Evolutionary conservation across 2,329 filamentous ascomycete genomes (phyloP).

Genomic region (Calonectria pteridis): DNA sequence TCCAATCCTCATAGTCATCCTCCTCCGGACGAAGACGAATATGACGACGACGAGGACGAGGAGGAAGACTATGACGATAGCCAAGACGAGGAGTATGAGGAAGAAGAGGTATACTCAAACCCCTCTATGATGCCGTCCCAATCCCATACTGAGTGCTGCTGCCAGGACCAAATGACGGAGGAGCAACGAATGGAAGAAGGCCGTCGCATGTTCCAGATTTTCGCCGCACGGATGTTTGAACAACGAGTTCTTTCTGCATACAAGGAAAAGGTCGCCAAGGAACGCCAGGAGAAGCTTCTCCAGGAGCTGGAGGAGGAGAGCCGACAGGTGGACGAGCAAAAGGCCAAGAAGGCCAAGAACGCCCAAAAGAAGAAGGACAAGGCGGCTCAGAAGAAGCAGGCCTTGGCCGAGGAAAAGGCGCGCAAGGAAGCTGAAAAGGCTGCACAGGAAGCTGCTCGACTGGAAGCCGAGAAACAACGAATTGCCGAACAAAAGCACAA

Average conservation of each 20-base stretch:
- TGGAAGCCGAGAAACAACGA: constrained; percentile 82
- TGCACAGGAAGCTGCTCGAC: constrained; percentile 83
- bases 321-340: constrained; percentile 79
- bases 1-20: constrained; percentile 77
- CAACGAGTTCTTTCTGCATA: constrained; percentile 97
- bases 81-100: constrained; percentile 77
- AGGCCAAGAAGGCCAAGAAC: constrained; percentile 93
- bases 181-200: constrained; percentile 99
- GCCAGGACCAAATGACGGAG: constrained; percentile 94
- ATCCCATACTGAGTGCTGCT: constrained; percentile 60
- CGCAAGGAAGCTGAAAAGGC: constrained; percentile 90
- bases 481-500: constrained; percentile 84
- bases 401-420: constrained; percentile 90
- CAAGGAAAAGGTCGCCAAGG: constrained; percentile 93
- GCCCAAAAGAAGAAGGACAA: constrained; percentile 97
- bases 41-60: constrained; percentile 75
- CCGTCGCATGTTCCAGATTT: constrained; percentile 98
- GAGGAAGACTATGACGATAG: constrained; percentile 72
- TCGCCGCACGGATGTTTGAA: constrained; percentile 99
- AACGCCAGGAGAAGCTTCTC: constrained; percentile 90
- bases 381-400: constrained; percentile 88
- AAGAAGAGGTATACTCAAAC: constrained; percentile 78
- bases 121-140: constrained; percentile 54
- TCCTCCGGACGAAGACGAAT: constrained; percentile 82
- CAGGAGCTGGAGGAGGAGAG: constrained; percentile 92